Evolutionary conservation across 805 yeast genomes (phyloP).

Genomic region (Yarrowia sp.): DNA sequence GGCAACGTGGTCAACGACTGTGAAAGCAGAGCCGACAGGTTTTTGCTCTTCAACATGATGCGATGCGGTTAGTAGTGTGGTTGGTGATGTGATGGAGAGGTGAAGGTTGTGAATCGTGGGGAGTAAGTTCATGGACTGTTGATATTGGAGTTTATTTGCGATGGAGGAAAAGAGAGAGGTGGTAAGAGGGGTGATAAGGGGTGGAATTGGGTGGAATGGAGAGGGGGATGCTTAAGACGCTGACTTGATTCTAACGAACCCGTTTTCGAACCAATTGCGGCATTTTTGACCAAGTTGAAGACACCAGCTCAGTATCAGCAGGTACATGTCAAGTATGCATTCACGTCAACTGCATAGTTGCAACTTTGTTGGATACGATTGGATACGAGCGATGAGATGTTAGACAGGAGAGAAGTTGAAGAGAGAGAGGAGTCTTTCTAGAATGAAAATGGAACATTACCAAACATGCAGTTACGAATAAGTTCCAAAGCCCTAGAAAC

Average conservation of each 20-base stretch:
- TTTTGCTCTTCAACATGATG: constrained; percentile 30
- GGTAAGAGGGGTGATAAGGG: neutral
- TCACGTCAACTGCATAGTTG: neutral
- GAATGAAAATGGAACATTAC: no score
- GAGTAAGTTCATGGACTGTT: neutral
- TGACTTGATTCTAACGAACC: no score
- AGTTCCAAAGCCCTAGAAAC: no score
- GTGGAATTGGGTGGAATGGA: no score
- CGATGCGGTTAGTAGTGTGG: neutral
- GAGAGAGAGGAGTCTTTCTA: no score
- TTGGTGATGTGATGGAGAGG: neutral
- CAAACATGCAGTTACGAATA: no score
- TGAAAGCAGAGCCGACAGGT: constrained; percentile 29
- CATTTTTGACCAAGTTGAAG: no score
- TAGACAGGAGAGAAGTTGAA: no score
- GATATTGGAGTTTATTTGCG: neutral
- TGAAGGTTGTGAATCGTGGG: neutral
- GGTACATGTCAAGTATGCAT: neutral
- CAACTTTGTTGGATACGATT: neutral
- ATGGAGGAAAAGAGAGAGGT: neutral
- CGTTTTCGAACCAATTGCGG: no score
- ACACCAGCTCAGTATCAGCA: no score
- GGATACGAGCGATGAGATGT: no score
- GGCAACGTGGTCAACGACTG: constrained; percentile 30
- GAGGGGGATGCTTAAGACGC: no score